Base-by-base conservation (phyloP, 306 rosid genomes). In the Chamaecrista fasciculata region DNA sequence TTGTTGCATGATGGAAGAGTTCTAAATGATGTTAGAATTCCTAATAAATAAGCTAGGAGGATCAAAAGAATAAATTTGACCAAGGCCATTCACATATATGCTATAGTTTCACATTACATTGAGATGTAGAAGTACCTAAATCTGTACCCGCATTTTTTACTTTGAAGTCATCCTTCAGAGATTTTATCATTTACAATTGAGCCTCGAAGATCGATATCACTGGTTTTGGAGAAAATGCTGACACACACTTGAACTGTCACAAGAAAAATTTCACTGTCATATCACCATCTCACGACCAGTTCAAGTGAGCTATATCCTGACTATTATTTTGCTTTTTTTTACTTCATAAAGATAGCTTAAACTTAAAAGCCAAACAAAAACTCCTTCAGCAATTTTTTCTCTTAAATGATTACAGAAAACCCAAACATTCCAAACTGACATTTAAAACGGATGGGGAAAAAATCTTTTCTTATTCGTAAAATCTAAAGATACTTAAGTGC, bases 141-240 rank as follows among this genome's bases (percentile, higher is more conserved):
- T 53, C 33, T 43, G 73, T 76, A 1, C 66, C 75, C 51, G 33
- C 5, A 52, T 24, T 29, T 50, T 62, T 49, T 51, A 57, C 11
- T 44, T 59, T 36, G 44, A 47, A 16, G 25, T 76, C 53, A 71
- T 37, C 39, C 47, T 31, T 64, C 43, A 0, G 4, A 33, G 71
- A n/a, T 62, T 66, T 62, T 67, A 39, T 67, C 65, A 40, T 60
- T 37, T 23, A 57, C 72, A 23, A 57, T 44, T 71, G 74, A 60
- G 52, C 72, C 78, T 80, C 57, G 70, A 87, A 83, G 53, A 81
- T 77, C 11, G 88, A 68, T 46, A 33, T 75, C 51, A 68, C 82
- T 5, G 79, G 70, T 67, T 76, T 64, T 19, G 64, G 42, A 6
- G 85, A 57, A 23, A 85, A 57, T 29, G 71, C 3, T 62, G 36